These are phyloP conservation scores for Hexamita inflata DNA, from an alignment of 208 protist genomes.

Conservation along the genomic window DNA sequence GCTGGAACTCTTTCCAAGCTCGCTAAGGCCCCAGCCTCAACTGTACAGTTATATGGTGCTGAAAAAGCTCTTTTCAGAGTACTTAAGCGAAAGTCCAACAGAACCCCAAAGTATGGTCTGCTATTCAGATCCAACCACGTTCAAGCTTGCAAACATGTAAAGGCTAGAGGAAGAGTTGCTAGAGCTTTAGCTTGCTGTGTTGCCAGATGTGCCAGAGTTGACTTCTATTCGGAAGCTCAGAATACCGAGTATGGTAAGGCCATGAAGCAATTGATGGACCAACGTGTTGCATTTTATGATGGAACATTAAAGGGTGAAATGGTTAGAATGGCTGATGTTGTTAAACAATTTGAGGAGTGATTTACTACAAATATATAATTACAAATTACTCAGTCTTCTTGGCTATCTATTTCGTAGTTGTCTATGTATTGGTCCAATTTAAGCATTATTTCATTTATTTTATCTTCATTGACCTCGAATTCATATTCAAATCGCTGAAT, in stretches of 20 bases:
- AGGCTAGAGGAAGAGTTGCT: conserved; percentile 32
- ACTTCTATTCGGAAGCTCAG: not conserved
- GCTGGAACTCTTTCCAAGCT: conserved; percentile 75
- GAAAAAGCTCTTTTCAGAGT: conserved; percentile 98
- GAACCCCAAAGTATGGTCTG: conserved; percentile 44
- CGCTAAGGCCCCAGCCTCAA: conserved; percentile 95
- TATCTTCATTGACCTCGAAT: too few species aligned
- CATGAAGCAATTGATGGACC: conserved; percentile 10
- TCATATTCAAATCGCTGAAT: too few species aligned
- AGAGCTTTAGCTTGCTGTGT: conserved; percentile 1
- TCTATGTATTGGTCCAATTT: too few species aligned
- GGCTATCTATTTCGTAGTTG: too few species aligned
- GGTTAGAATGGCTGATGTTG: too few species aligned
- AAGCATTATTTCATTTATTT: too few species aligned
- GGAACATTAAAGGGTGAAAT: too few species aligned
- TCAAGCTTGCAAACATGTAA: not conserved
- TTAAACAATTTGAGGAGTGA: too few species aligned
- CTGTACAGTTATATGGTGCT: conserved; percentile 97
- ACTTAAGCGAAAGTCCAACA: conserved; percentile 73
- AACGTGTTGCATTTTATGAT: conserved; percentile 17
- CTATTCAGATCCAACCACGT: conserved; percentile 24
- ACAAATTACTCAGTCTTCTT: too few species aligned
- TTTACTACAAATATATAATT: too few species aligned
- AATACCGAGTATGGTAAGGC: not conserved
- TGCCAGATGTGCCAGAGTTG: not conserved